phyloP scores from a whole-genome alignment of 2,329 filamentous ascomycete genomes.

The Pseudogymnoascus sp. region DNA sequence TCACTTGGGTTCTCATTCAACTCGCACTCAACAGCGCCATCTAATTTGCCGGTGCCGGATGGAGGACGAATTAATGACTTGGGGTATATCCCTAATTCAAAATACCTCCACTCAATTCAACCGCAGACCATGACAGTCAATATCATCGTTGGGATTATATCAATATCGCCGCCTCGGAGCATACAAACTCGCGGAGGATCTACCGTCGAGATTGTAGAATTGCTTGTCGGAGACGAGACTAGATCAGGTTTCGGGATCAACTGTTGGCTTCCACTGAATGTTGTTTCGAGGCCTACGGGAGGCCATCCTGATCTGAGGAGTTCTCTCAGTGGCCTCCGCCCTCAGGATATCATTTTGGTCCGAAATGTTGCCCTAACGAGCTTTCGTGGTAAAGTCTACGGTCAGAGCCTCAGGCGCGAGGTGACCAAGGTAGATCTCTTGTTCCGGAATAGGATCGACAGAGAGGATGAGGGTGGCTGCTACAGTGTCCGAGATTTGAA shows the following conservation, averaged over 20 bases:
- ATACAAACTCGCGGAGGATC: constrained; percentile 61
- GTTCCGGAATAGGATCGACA: constrained; percentile 47
- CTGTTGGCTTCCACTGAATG: constrained; percentile 69
- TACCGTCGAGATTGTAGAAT: constrained; percentile 62
- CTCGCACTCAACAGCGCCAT: constrained; percentile 25
- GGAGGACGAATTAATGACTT: constrained; percentile 52
- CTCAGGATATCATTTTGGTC: constrained; percentile 72
- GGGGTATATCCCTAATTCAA: constrained; percentile 61
- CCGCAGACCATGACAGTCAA: constrained; percentile 80
- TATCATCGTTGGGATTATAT: constrained; percentile 72
- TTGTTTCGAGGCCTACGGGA: constrained; percentile 37
- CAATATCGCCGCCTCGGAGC: constrained; percentile 58
- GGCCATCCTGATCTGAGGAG: constrained; percentile 19
- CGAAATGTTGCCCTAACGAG: constrained; percentile 71
- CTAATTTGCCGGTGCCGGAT: constrained; percentile 18
- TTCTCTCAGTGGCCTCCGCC: constrained; percentile 43
- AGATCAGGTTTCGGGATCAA: constrained; percentile 72
- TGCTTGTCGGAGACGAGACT: constrained; percentile 81
- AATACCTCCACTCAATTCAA: constrained; percentile 57
- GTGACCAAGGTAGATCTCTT: constrained; percentile 65
- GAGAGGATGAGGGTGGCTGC: constrained; percentile 46
- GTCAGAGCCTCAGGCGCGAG: constrained; percentile 68
- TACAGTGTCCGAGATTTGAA: constrained; percentile 49
- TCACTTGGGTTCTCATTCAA: constrained; percentile 15
- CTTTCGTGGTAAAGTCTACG: constrained; percentile 73